Base-by-base conservation (phyloP, 371 early-diverging fungal species). In the Mortierella sp. region DNA sequence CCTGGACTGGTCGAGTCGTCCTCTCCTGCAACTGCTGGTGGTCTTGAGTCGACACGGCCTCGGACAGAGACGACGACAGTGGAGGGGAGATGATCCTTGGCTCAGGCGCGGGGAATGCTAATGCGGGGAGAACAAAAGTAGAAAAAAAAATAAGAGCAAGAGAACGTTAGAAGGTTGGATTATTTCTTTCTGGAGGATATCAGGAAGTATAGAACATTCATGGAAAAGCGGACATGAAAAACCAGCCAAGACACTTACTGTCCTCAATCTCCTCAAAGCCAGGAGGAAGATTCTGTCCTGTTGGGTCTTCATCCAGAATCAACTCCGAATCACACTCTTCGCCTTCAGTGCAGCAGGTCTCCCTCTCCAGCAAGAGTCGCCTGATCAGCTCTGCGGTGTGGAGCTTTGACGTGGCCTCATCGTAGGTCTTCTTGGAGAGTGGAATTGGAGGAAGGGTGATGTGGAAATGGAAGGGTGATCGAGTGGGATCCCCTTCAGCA, bases 1-100 rank as follows among this genome's bases (percentile, higher is more conserved):
- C 92, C 74, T 89, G 86, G 6, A 90, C 88, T n/a, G 82, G 81
- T 73, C 85, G 88, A 11, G 76, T 69, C 16, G 72, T 61, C 69
- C 61, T 74, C 37, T 77, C 81, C 57, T 73, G 53, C 67, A 24
- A 37, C 40, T 53, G 69, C 5, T 53, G 59, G n/a, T 43, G 55
- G 19, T 76, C 75, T 69, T 74, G 59, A 40, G 50, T 28, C 5
- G n/a, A 46, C 51, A 51, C 43, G n/a, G 74, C 44, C 50, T 86
- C 82, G 54, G 78, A 46, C 46, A 74, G n/a, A 31, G 86, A 80
- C 14, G 80, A 59, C 9, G 87, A 78, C 40, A 76, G n/a, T 14
- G 83, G 55, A 31, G 81, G 77, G 5, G 80, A 82, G 14, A 55
- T 37, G 50, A 72, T 74, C 37, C 72, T 70, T 71, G 76, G 78